Evolutionary conservation across 2,329 filamentous ascomycete species (phyloP), one percentile per base, ranked within the genome.

Genomic region (Verruconis gallopava): DNA sequence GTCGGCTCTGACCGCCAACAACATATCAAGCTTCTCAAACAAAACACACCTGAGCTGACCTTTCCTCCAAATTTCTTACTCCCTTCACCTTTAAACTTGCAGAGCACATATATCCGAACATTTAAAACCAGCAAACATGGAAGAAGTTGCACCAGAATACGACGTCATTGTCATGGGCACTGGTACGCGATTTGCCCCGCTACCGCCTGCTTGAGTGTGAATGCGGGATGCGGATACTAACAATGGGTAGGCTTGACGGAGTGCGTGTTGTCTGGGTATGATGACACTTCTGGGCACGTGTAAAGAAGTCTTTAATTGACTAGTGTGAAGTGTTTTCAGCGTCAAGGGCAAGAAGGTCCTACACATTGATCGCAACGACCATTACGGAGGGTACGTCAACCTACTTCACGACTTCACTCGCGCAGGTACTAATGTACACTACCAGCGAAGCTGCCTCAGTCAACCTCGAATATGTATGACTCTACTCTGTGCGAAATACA

Each of bases 341-440:
- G 89, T 96, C 57, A 95, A 96, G 73, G 89, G 89, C 64, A 89
- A 93, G 74, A 96, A 96, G 72, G 91, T 98, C 59, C 76, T 98
- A 51, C 91, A 98, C 71, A 94, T 98, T 63, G 91, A 96, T 69
- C 81, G 88, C 61, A 96, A 96, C 63, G 85, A 93, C 63, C 88
- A 96, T 71, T 96, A 95, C 60, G 91, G 91, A 75, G 91, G 85
- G 88, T 93, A 69, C 57, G 82, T 72, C 21, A 17, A 38, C 36
- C 36, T 19, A 17, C 40, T 17, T 22, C 21, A 21, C 18, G 14
- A 19, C 14, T n/a, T 28, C n/a, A n/a, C 35, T 30, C 28, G 33
- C 21, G 19, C 9, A 15, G 20, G 11, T n/a, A n/a, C 21, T 25
- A 44, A 55, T 60, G 18, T 62, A 50, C 43, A 20, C 38, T 39